Evolutionary conservation across 805 yeast species (phyloP), one percentile per base, ranked within the genome.

Genomic region (Wickerhamiella alocasiicola): DNA sequence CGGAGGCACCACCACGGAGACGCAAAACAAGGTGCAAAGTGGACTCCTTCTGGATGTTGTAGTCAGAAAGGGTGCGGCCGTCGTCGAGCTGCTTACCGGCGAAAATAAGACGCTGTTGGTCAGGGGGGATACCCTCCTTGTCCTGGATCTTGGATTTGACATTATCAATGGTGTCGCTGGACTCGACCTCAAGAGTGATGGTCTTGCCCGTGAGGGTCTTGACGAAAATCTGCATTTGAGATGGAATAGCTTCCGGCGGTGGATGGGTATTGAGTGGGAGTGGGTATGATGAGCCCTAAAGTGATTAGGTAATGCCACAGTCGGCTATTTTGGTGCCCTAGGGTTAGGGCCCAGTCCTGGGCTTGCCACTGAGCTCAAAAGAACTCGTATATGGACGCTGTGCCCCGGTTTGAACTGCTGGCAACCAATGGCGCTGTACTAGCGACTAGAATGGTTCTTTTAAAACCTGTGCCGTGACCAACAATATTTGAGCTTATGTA

Each of bases 51-150:
- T 88, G 97, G 73, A 88, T 91, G 85, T 88, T 88, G 94, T 91
- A 91, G 76, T 88, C 97, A 56, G 95, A 81, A 60, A 88, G 76
- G 56, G 97, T 91, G 78, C 97, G 84, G 66, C 96, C 96, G 63
- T 88, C 96, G 75, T 88, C 96, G 64, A 88, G 82, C 74, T 88
- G 98, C 78, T 88, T 88, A 76, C 98, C 98, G 65, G 97, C 97
- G 65, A 91, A 88, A 78, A 88, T 88, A 64, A 91, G 81, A 76
- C 98, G 84, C 75, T 88, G 97, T 71, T 88, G 97, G 72, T 88
- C 96, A 63, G 97, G 96, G 68, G 97, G 97, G 58, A 88, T 88
- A 66, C 96, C 96, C 71, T 88, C 97, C 78, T 87, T 87, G 79
- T 88, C 94, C 73, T 84, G 95, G 70, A 85, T 87, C 80, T 87